These are phyloP conservation scores for Solanum dulcamara DNA, from an alignment of 257 asterid species.

Conservation along the genomic window DNA sequence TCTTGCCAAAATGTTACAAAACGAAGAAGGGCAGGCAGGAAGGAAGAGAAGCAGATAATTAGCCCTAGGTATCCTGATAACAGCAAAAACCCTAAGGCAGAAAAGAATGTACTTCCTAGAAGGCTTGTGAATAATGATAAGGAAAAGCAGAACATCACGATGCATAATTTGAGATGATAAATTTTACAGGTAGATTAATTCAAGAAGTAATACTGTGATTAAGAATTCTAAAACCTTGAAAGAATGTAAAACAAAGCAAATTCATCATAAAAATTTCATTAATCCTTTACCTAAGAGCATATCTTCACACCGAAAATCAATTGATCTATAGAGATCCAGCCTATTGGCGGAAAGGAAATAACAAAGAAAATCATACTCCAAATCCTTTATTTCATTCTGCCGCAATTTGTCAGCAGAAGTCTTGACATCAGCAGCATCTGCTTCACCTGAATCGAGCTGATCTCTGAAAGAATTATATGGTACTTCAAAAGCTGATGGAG, in stretches of 20 bases:
- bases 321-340: slow-evolving; percentile 75
- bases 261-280: neutral
- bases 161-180: neutral
- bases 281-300: slow-evolving; percentile 65
- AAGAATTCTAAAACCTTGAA: neutral
- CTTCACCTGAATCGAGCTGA: slow-evolving; percentile 24
- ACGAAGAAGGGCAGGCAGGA: neutral
- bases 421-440: slow-evolving; percentile 15
- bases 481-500: slow-evolving; percentile 71
- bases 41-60: neutral
- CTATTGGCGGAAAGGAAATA: slow-evolving; percentile 81
- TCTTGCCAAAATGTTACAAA: neutral
- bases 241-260: neutral
- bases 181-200: neutral
- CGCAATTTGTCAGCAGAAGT: slow-evolving; percentile 27
- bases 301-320: slow-evolving; percentile 91
- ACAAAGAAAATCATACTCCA: slow-evolving; percentile 84
- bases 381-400: slow-evolving; percentile 29
- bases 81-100: neutral
- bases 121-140: neutral
- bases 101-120: neutral
- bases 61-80: neutral
- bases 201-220: neutral
- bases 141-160: neutral
- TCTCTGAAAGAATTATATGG: slow-evolving; percentile 79